Conservation (phyloP, 768 basidiomycete genomes). For the Termitomyces sp. region DNA sequence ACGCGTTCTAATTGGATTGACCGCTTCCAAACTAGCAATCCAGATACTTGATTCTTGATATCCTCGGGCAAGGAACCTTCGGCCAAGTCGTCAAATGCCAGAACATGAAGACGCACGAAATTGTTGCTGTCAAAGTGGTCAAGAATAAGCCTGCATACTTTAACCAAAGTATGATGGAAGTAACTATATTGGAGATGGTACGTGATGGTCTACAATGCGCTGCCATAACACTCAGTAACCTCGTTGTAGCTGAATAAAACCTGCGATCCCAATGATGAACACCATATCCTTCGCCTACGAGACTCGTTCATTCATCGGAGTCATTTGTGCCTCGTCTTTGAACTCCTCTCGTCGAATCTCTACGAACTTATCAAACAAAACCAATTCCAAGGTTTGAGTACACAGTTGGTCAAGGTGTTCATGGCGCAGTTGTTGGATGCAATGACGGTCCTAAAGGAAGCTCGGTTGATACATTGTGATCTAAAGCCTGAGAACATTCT, state of each 20-base stretch:
- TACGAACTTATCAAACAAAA: constrained; percentile 99
- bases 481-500: constrained; percentile 98
- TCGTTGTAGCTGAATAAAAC: constrained; percentile 82
- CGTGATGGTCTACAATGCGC: constrained; percentile 28
- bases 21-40: constrained; percentile 11
- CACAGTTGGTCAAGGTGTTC: constrained; percentile 97
- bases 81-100: constrained; percentile 99
- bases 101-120: constrained; percentile 98
- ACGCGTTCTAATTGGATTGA: neutral
- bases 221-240: constrained; percentile 1
- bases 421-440: constrained; percentile 94
- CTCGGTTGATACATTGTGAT: constrained; percentile 96
- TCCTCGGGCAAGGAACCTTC: constrained; percentile 97
- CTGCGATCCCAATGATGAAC: constrained; percentile 91
- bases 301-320: constrained; percentile 97
- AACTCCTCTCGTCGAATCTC: constrained; percentile 93
- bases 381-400: constrained; percentile 95
- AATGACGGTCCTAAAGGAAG: constrained; percentile 89
- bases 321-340: constrained; percentile 97
- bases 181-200: constrained; percentile 94
- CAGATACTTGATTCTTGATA: constrained; percentile 96
- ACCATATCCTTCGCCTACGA: constrained; percentile 91
- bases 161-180: constrained; percentile 99
- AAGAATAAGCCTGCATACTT: constrained; percentile 99
- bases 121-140: constrained; percentile 98